These are phyloP conservation scores for Penicillium oxalicum DNA, from an alignment of 2,329 filamentous ascomycete species.

Conservation along the genomic window DNA sequence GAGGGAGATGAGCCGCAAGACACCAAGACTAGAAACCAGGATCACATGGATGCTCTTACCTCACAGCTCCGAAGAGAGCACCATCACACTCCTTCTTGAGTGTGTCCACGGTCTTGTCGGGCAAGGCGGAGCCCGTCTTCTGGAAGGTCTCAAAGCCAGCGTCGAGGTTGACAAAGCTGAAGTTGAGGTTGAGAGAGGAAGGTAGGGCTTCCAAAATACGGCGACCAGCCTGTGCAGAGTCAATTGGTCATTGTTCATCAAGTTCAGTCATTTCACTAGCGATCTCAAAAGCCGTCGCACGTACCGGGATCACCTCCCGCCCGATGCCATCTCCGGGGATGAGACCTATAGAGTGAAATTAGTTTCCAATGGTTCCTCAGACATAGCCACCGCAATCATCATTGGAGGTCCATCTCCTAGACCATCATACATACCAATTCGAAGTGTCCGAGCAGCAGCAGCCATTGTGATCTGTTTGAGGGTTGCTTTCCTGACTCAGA, in stretches of 20 bases:
- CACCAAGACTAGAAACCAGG: neutral
- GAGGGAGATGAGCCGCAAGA: neutral
- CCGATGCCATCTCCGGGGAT: constrained; percentile 98
- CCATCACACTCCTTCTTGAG: constrained; percentile 89
- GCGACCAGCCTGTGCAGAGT: constrained; percentile 58
- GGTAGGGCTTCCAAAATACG: constrained; percentile 89
- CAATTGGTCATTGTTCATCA: constrained; percentile 11
- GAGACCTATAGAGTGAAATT: constrained; percentile 56
- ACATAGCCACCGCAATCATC: too few species aligned
- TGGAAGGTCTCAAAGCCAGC: constrained; percentile 94
- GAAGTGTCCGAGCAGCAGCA: constrained; percentile 59
- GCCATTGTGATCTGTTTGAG: constrained; percentile 26
- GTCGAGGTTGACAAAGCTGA: constrained; percentile 87
- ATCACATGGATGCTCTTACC: constrained; percentile 34
- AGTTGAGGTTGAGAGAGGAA: constrained; percentile 81
- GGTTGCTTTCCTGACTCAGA: constrained; percentile 15
- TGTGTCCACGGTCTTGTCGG: constrained; percentile 83
- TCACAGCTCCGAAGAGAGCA: constrained; percentile 92
- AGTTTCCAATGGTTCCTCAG: constrained; percentile 1
- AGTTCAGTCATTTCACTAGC: neutral
- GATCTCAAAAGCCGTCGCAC: constrained; percentile 4
- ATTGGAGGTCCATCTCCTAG: too few species aligned
- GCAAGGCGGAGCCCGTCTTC: constrained; percentile 78
- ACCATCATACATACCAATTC: constrained; percentile 54
- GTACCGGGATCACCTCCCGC: constrained; percentile 87